These are phyloP conservation scores for Rubia yunnanensis DNA, from an alignment of 257 asterid genomes.

Conservation along the genomic window DNA sequence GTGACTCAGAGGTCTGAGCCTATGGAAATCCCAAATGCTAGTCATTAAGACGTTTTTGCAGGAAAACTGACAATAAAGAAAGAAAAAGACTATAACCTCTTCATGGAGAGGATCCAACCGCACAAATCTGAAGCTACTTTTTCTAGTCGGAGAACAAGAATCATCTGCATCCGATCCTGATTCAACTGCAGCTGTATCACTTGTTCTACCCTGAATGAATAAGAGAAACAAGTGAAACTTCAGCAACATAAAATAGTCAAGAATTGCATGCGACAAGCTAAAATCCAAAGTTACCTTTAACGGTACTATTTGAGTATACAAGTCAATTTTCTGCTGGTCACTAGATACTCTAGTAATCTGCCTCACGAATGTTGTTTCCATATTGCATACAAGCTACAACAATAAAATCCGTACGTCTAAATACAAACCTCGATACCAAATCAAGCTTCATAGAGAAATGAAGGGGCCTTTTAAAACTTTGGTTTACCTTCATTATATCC, in stretches of 20 bases:
- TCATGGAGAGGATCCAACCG: constrained; percentile 48
- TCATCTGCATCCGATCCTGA: constrained; percentile 55
- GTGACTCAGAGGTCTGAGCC: constrained; percentile 54
- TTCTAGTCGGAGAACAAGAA: constrained; percentile 40
- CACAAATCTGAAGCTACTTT: constrained; percentile 27
- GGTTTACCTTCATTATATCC: constrained; percentile 71
- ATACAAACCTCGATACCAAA: background rate
- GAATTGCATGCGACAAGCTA: background rate
- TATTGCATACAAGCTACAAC: constrained; percentile 51
- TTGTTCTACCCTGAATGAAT: constrained; percentile 45
- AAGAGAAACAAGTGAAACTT: constrained; percentile 6
- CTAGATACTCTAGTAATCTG: constrained; percentile 31
- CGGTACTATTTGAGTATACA: constrained; percentile 27
- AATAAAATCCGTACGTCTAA: background rate
- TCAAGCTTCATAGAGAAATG: too few species aligned
- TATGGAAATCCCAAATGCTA: constrained; percentile 19
- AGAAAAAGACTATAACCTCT: constrained; percentile 44
- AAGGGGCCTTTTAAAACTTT: background rate
- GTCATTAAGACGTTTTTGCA: constrained; percentile 11
- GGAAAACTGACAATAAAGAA: background rate
- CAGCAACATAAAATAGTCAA: background rate
- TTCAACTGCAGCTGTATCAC: constrained; percentile 39
- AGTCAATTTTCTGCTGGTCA: constrained; percentile 41
- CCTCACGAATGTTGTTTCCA: constrained; percentile 42
- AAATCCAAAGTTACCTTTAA: constrained; percentile 34